Conservation (phyloP, 2,329 filamentous ascomycete species). For the Microdochium bolleyi region DNA sequence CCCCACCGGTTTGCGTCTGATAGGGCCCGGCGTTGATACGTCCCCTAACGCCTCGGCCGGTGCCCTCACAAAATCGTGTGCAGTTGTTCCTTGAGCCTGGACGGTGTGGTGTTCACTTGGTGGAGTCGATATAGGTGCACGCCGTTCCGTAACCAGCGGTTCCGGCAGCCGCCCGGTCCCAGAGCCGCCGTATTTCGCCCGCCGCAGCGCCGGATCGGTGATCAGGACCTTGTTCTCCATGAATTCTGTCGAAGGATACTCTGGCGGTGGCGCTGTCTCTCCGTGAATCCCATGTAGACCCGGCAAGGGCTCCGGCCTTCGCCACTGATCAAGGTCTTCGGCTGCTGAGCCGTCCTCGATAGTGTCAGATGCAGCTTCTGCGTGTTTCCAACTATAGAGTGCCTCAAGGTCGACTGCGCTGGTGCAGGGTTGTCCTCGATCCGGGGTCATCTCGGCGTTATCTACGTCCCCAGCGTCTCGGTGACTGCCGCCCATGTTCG, state of each 20-base stretch:
- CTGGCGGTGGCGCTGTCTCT: not conserved
- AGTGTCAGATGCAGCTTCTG: not conserved
- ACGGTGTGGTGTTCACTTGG: too few species aligned
- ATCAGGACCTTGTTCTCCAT: not conserved
- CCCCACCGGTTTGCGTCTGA: too few species aligned
- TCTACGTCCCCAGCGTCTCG: too few species aligned
- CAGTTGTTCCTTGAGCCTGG: too few species aligned
- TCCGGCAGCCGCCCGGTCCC: not conserved
- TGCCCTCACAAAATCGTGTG: too few species aligned
- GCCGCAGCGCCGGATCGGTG: not conserved
- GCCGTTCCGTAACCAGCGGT: not conserved
- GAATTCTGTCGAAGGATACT: not conserved
- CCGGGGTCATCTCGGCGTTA: not conserved
- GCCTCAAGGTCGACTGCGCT: not conserved
- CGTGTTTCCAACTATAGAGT: not conserved
- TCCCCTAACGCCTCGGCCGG: too few species aligned
- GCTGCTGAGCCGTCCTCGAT: not conserved
- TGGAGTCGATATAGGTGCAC: too few species aligned
- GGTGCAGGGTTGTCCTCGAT: not conserved
- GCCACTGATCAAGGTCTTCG: not conserved
- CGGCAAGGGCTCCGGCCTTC: not conserved
- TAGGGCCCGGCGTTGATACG: too few species aligned
- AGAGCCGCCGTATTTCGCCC: not conserved
- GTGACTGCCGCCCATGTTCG: not conserved
- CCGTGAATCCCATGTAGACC: not conserved